Base-by-base conservation (phyloP, 768 basidiomycete genomes). In the Podaxis sp. region DNA sequence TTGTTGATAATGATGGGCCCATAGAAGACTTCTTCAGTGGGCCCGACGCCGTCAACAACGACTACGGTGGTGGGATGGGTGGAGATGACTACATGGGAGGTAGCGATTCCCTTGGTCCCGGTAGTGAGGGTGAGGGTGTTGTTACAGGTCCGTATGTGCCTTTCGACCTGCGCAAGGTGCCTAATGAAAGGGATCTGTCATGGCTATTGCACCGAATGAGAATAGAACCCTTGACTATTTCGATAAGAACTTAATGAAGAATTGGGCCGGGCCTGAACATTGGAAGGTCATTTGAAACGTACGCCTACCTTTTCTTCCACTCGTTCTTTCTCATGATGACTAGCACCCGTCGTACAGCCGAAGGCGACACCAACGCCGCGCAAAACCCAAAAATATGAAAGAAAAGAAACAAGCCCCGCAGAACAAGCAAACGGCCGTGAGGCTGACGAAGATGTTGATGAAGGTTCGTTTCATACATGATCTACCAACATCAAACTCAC, bases 221-320 rank as follows among this genome's bases (percentile, higher is more conserved):
- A 80, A 77, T 3, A 86, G 82, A 2, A 83, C 82, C 61, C 86
- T 91, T 61, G 95, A 96, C 69, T 97, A 96, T 74, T 98, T 99
- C 71, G 96, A 99, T 73, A 84, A 88, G 69, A 87, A 80, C 65
- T 83, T 92, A 69, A 80, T 88, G 68, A 96, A 93, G 82, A 96
- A 96, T 68, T 99, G 97, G 97, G 97, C 97, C 2, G 97, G 97
- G 0, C 96, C 96, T 6, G 94, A 99, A 74, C 97, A 99, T n/a
- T n/a, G n/a, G n/a, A n/a, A n/a, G n/a, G n/a, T n/a, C n/a, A n/a
- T 72, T 99, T 96, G 96, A 85, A 84, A 80, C 83, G 94, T 96
- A 66, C 75, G 87, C 73, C 11, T 54, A 26, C 44, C 13, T 38
- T 38, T 63, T 66, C 22, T 52, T 48, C 38, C 48, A 12, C 56